These are phyloP conservation scores for Zygosaccharomyces rouxii DNA, from an alignment of 805 yeast species.

Conservation along the genomic window DNA sequence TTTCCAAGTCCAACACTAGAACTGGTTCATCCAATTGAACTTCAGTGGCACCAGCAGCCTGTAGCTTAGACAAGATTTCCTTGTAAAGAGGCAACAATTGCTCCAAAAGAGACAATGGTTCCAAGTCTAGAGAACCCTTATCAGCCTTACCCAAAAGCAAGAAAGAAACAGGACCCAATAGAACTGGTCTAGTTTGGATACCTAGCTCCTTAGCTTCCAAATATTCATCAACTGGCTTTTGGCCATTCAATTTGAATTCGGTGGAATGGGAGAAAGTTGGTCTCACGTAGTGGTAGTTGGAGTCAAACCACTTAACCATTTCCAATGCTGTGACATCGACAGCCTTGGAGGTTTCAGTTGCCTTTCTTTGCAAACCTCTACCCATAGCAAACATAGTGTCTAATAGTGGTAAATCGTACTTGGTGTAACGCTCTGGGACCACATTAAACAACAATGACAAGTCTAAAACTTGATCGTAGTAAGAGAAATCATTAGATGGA, in stretches of 20 bases:
- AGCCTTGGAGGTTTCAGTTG: slow-evolving; percentile 78
- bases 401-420: slow-evolving; percentile 80
- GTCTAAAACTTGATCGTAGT: slow-evolving; percentile 95
- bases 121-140: slow-evolving; percentile 92
- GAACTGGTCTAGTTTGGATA: slow-evolving; percentile 94
- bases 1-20: slow-evolving; percentile 89
- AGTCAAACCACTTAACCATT: slow-evolving; percentile 99
- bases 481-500: slow-evolving; percentile 97
- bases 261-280: slow-evolving; percentile 97
- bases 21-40: slow-evolving; percentile 98
- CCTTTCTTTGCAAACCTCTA: slow-evolving; percentile 98
- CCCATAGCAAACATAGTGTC: slow-evolving; percentile 99
- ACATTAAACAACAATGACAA: slow-evolving; percentile 89
- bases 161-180: slow-evolving; percentile 95
- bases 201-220: slow-evolving; percentile 97
- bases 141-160: slow-evolving; percentile 95
- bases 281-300: slow-evolving; percentile 99
- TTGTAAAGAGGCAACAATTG: slow-evolving; percentile 91
- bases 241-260: slow-evolving; percentile 91
- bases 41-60: slow-evolving; percentile 89
- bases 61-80: slow-evolving; percentile 80
- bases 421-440: slow-evolving; percentile 94
- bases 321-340: slow-evolving; percentile 98
- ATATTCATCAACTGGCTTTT: slow-evolving; percentile 95
- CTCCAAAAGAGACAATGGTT: slow-evolving; percentile 84